Conservation (phyloP, 441 rosid genomes). For the Bocquillonia castaneifolia region DNA sequence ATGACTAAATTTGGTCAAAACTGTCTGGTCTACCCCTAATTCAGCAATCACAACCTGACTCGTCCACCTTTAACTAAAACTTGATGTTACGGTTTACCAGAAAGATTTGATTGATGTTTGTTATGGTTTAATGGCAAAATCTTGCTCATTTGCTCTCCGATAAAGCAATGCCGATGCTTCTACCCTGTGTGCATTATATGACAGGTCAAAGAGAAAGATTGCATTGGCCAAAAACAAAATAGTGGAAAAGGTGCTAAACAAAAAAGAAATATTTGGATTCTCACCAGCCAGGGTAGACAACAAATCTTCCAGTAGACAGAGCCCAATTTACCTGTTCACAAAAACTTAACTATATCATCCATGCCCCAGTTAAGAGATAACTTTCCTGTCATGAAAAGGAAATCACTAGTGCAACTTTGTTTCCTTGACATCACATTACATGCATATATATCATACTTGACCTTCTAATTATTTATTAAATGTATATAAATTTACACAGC, state of each 20-base stretch:
- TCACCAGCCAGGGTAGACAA: conserved; percentile 96
- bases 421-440: too few relatives aligned
- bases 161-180: conserved; percentile 98
- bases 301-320: conserved; percentile 61
- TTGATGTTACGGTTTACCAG: conserved; percentile 28
- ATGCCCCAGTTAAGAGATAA: not conserved
- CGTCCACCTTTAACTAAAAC: conserved; percentile 20
- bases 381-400: not conserved
- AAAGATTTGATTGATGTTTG: conserved; percentile 17
- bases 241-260: not conserved
- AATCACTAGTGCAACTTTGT: not conserved
- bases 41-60: conserved; percentile 20
- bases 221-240: conserved; percentile 19
- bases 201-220: conserved; percentile 1
- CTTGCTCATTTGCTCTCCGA: conserved; percentile 83
- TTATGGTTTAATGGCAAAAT: conserved; percentile 78
- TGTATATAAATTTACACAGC: too few relatives aligned
- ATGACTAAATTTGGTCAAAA: conserved; percentile 4
- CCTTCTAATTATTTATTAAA: too few relatives aligned
- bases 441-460: too few relatives aligned
- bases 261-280: conserved; percentile 25
- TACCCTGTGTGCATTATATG: conserved; percentile 55
- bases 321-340: conserved; percentile 93
- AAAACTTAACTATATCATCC: conserved; percentile 6
- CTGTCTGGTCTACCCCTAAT: conserved; percentile 8